Evolutionary conservation across 2,329 filamentous ascomycete genomes (phyloP).

Genomic region (Talaromyces sp.): DNA sequence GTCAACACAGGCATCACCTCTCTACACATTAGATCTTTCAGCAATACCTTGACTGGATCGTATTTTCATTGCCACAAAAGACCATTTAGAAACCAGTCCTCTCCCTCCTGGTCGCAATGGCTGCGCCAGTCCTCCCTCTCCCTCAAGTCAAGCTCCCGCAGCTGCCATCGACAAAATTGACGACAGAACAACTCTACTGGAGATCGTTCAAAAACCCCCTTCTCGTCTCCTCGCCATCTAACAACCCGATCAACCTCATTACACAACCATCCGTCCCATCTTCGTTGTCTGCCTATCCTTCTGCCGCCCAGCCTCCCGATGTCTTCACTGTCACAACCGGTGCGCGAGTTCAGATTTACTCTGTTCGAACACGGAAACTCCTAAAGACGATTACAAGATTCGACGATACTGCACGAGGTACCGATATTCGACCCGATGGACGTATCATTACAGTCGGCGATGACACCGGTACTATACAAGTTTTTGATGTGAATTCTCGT

Average conservation of each 20-base stretch:
- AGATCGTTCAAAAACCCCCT: constrained; percentile 88
- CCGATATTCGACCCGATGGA: constrained; percentile 82
- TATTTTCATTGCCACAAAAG: neutral
- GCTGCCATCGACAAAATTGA: constrained; percentile 69
- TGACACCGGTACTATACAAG: constrained; percentile 85
- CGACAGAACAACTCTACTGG: constrained; percentile 95
- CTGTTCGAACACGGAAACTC: constrained; percentile 81
- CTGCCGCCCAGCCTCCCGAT: constrained; percentile 45
- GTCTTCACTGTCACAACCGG: constrained; percentile 92
- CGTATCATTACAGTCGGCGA: constrained; percentile 86
- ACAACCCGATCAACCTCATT: constrained; percentile 85
- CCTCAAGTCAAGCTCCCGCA: constrained; percentile 76
- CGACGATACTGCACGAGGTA: constrained; percentile 82
- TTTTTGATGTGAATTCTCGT: constrained; percentile 84
- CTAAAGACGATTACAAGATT: constrained; percentile 93
- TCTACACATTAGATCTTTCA: neutral
- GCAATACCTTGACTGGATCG: neutral
- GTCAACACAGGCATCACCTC: neutral
- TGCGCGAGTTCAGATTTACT: constrained; percentile 88
- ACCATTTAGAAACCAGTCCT: neutral
- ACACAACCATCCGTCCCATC: constrained; percentile 58
- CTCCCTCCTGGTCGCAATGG: constrained; percentile 53
- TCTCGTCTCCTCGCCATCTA: constrained; percentile 82
- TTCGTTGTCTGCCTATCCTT: constrained; percentile 37
- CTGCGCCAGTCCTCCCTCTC: constrained; percentile 75